Conservation (phyloP, 176 grass and related monocot genomes). For the Chrysopogon serrulatus region DNA sequence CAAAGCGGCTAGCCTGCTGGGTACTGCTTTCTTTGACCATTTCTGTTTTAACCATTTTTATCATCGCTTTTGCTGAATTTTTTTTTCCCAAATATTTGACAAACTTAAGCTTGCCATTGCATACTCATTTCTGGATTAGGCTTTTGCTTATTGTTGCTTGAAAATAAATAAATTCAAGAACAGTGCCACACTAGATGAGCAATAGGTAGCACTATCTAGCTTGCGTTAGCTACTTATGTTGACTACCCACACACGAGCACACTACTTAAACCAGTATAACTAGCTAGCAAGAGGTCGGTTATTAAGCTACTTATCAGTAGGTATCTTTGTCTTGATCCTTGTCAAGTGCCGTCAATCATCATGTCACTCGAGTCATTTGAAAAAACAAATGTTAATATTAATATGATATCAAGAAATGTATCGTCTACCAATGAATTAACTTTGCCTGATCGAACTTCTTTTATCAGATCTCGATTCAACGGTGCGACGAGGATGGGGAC, state of each 20-base stretch:
- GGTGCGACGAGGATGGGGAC: constrained; percentile 89
- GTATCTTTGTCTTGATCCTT: neutral
- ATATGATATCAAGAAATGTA: neutral
- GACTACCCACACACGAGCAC: neutral
- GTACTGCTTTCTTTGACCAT: constrained; percentile 40
- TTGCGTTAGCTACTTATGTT: neutral
- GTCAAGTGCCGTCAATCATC: neutral
- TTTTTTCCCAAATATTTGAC: neutral
- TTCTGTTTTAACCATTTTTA: neutral
- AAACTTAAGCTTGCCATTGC: neutral
- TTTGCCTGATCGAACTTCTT: neutral
- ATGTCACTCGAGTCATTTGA: neutral
- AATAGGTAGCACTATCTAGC: neutral
- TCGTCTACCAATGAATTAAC: neutral
- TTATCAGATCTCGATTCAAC: constrained; percentile 90
- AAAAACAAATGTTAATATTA: neutral
- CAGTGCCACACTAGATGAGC: neutral
- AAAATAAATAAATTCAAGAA: constrained; percentile 9
- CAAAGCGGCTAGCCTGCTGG: constrained; percentile 96
- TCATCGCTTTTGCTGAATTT: neutral
- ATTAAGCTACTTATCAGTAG: neutral
- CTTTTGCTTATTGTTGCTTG: neutral
- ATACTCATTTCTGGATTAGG: neutral
- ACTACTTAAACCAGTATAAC: neutral
- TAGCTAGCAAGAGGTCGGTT: neutral